Percentiles rank a stretch among this genome's conserved stretches.
phyloP scores from a whole-genome alignment of 495 filamentous ascomycete species.

The Penicillium cosmopolitanum region DNA sequence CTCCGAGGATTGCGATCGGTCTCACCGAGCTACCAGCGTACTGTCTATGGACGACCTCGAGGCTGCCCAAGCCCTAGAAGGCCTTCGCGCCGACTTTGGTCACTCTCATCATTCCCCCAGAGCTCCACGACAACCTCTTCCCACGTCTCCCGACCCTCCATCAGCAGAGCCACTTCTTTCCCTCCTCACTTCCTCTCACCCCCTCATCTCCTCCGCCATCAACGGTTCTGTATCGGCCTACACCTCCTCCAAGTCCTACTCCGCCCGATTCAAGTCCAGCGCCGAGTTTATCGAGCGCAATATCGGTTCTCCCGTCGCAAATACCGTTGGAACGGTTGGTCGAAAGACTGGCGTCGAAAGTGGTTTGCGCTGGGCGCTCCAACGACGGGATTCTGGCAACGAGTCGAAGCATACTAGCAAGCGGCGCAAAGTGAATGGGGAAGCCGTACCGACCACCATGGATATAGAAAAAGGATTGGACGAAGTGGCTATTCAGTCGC shows the following conservation, averaged over 20 bases:
- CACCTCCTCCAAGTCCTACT: slow-evolving; percentile 80
- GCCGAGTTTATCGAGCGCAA: slow-evolving; percentile 86
- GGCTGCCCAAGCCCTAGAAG: slow-evolving; percentile 85
- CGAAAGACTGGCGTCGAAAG: slow-evolving; percentile 83
- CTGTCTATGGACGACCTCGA: slow-evolving; percentile 84
- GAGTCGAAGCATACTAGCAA: slow-evolving; percentile 58
- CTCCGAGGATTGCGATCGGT: slow-evolving; percentile 48
- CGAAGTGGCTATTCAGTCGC: slow-evolving; percentile 13
- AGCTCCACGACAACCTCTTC: slow-evolving; percentile 31
- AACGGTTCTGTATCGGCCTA: slow-evolving; percentile 82
- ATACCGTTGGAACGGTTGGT: slow-evolving; percentile 78
- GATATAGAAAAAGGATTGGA: slow-evolving; percentile 46
- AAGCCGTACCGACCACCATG: slow-evolving; percentile 36
- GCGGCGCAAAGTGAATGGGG: slow-evolving; percentile 60
- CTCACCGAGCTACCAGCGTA: slow-evolving; percentile 50
- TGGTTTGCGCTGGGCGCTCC: slow-evolving; percentile 75
- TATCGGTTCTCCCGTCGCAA: slow-evolving; percentile 77
- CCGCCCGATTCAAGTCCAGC: slow-evolving; percentile 78
- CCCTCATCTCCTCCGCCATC: slow-evolving; percentile 77
- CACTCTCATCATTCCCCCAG: slow-evolving; percentile 30
- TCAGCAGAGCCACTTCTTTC: slow-evolving; percentile 74
- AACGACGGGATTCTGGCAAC: slow-evolving; percentile 42
- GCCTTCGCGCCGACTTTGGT: slow-evolving; percentile 65
- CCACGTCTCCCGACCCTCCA: slow-evolving; percentile 30
- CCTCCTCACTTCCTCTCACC: slow-evolving; percentile 78